Conservation (phyloP, 2,329 filamentous ascomycete species). For the Hypomyces rosellus region DNA sequence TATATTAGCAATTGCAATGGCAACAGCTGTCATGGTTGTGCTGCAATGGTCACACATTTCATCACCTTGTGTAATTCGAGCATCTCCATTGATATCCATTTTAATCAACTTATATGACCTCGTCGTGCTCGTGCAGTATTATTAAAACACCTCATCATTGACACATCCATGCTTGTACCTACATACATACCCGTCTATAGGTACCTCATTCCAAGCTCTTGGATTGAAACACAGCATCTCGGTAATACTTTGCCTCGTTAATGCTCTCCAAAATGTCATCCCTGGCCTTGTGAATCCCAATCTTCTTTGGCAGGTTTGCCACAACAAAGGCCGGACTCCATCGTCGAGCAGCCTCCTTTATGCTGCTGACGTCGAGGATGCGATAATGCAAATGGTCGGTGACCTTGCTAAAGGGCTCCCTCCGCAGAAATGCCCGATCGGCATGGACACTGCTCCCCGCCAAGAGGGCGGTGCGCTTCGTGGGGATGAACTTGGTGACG, state of each 20-base stretch:
- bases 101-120: no score
- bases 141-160: no score
- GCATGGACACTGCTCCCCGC: slow-evolving; percentile 93
- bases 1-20: neutral
- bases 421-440: slow-evolving; percentile 73
- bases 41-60: neutral
- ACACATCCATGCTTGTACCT: no score
- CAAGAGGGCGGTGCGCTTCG: slow-evolving; percentile 61
- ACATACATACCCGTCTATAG: no score
- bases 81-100: no score
- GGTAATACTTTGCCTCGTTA: slow-evolving; percentile 80
- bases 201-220: no score
- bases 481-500: slow-evolving; percentile 64
- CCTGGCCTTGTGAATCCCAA: slow-evolving; percentile 70
- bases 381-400: slow-evolving; percentile 79
- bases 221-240: slow-evolving; percentile 56
- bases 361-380: slow-evolving; percentile 82
- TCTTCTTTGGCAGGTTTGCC: slow-evolving; percentile 62
- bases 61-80: no score
- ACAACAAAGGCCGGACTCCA: slow-evolving; percentile 56
- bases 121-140: no score
- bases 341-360: slow-evolving; percentile 83
- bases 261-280: slow-evolving; percentile 96
- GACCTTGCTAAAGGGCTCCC: slow-evolving; percentile 66
- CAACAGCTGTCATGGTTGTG: neutral